phyloP scores from a whole-genome alignment of 176 grass and related monocot species.

The barley (Hordeum vulgare) region DNA sequence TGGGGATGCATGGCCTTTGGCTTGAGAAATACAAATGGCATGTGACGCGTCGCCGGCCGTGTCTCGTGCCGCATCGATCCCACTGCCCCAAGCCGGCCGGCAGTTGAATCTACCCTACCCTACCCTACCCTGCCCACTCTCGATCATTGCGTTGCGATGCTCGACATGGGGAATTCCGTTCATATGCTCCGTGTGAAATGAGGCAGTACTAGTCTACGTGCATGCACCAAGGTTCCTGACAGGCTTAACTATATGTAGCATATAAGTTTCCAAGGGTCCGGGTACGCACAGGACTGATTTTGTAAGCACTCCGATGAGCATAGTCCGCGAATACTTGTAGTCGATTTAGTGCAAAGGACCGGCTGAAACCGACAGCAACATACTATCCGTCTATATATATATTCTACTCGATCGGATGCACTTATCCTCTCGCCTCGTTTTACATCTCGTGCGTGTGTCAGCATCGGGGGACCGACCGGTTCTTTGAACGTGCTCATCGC shows the following conservation, averaged over 20 bases:
- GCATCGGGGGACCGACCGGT: too few relatives aligned
- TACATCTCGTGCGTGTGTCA: too few relatives aligned
- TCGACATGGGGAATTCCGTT: neutral
- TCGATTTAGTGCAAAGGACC: neutral
- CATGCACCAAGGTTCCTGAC: neutral
- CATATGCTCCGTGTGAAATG: neutral
- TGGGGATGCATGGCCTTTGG: neutral
- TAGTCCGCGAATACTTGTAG: neutral
- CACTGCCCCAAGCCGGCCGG: neutral
- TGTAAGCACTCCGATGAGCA: neutral
- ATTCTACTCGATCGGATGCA: too few relatives aligned
- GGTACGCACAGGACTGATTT: neutral
- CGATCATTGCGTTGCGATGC: slow-evolving; percentile 23
- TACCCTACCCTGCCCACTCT: neutral
- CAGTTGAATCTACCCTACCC: slow-evolving; percentile 23
- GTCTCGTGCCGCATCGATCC: slow-evolving; percentile 30
- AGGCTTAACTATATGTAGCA: neutral
- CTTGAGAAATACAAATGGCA: slow-evolving; percentile 5
- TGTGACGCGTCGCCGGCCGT: slow-evolving; percentile 32
- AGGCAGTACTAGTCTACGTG: neutral
- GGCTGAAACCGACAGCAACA: too few relatives aligned
- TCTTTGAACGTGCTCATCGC: too few relatives aligned
- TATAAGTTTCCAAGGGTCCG: too few relatives aligned
- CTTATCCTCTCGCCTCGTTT: too few relatives aligned
- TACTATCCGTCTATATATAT: too few relatives aligned